phyloP scores from a whole-genome alignment of 441 rosid genomes.

The Hura crepitans region DNA sequence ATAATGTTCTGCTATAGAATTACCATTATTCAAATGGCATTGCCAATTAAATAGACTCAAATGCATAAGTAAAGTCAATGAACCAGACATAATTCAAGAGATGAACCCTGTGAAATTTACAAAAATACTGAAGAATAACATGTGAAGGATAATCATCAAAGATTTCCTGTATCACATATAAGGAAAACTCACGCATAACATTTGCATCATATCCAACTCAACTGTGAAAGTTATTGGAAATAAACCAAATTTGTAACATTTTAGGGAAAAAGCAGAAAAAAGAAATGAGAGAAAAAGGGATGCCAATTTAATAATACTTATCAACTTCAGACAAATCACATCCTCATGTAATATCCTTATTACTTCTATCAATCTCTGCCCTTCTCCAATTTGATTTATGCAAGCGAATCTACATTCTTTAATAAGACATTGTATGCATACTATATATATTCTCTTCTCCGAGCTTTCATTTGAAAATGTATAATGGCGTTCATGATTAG shows the following conservation, averaged over 20 bases:
- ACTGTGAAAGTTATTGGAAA: not conserved
- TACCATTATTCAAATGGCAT: slow-evolving; percentile 3
- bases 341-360: too few relatives aligned
- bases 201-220: not conserved
- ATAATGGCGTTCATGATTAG: not conserved
- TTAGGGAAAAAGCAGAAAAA: not conserved
- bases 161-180: not conserved
- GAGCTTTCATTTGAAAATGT: not conserved
- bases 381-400: not conserved
- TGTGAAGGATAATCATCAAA: too few relatives aligned
- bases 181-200: not conserved
- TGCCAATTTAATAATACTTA: not conserved
- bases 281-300: not conserved
- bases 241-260: not conserved
- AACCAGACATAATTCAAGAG: not conserved
- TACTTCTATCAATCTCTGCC: not conserved
- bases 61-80: not conserved
- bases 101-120: slow-evolving; percentile 6
- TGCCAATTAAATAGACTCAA: not conserved
- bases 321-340: not conserved
- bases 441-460: not conserved
- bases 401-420: not conserved
- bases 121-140: not conserved
- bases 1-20: slow-evolving; percentile 16
- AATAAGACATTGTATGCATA: not conserved